These are phyloP conservation scores for Aspergillus sclerotialis DNA, from an alignment of 2,329 filamentous ascomycete genomes.

Conservation along the genomic window DNA sequence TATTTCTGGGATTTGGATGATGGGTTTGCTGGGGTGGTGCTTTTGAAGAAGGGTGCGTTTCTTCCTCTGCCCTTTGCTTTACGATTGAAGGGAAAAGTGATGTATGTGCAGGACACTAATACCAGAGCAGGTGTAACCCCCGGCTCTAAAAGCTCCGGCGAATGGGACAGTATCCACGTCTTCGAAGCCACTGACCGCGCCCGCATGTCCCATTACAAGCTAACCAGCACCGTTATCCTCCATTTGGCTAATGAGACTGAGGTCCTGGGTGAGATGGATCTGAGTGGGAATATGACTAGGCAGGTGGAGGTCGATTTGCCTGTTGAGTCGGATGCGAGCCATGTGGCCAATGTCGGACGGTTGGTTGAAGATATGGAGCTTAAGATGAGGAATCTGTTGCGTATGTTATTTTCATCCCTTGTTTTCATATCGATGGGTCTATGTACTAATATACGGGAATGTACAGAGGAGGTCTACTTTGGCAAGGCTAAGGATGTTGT, in stretches of 20 bases:
- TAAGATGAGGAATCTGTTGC: slow-evolving; percentile 96
- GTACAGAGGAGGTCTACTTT: slow-evolving; percentile 87
- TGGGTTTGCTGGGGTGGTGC: slow-evolving; percentile 90
- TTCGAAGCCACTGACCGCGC: slow-evolving; percentile 93
- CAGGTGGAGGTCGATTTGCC: slow-evolving; percentile 89
- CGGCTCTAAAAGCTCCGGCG: slow-evolving; percentile 63
- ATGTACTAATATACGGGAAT: slow-evolving; percentile 3
- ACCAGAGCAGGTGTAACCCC: slow-evolving; percentile 62
- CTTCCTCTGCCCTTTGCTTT: no score
- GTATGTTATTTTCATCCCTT: slow-evolving; percentile 27
- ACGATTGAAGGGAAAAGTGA: no score
- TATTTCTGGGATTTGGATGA: slow-evolving; percentile 99
- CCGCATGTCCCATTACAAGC: slow-evolving; percentile 90
- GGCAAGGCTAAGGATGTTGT: slow-evolving; percentile 99
- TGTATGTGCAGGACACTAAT: no score
- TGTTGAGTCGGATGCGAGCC: slow-evolving; percentile 82
- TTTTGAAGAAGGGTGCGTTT: slow-evolving; percentile 81
- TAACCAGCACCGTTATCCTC: slow-evolving; percentile 93
- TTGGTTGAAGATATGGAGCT: slow-evolving; percentile 99
- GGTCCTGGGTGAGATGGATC: slow-evolving; percentile 74
- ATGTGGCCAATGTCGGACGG: slow-evolving; percentile 90
- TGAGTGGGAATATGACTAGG: slow-evolving; percentile 95
- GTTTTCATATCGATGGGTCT: no score
- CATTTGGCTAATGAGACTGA: slow-evolving; percentile 66
- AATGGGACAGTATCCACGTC: slow-evolving; percentile 98